Conservation (phyloP, 139 green algal species). For the Mesostigma viride region DNA sequence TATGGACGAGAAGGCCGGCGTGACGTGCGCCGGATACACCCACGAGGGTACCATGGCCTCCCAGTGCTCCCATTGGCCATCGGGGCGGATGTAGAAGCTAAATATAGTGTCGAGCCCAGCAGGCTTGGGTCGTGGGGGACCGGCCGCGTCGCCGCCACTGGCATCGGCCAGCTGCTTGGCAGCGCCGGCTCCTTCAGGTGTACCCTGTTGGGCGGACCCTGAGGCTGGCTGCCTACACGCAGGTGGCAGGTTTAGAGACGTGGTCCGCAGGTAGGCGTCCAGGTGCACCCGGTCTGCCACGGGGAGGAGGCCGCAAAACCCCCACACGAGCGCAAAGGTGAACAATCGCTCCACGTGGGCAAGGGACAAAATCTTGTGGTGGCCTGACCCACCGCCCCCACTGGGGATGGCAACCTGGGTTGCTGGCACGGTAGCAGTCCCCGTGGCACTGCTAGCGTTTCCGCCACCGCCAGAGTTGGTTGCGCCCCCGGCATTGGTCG, state of each 20-base stretch:
- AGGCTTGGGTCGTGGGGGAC: no score
- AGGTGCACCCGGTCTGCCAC: constrained; percentile 56
- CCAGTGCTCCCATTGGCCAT: constrained; percentile 68
- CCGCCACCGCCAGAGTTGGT: constrained; percentile 57
- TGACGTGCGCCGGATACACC: constrained; percentile 61
- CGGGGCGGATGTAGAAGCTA: no score
- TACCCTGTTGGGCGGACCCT: no score
- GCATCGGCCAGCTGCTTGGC: no score
- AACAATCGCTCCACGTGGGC: constrained; percentile 69
- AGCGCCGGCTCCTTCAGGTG: no score
- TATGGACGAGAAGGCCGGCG: constrained; percentile 73
- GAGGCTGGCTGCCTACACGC: no score
- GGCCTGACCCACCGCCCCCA: no score
- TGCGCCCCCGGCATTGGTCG: constrained; percentile 59
- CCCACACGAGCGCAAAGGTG: constrained; percentile 76
- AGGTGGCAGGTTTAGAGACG: no score
- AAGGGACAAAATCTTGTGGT: no score
- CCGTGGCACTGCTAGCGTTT: constrained; percentile 76
- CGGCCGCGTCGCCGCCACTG: no score
- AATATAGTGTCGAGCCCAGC: no score
- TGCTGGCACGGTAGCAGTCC: constrained; percentile 57
- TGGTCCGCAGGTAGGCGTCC: constrained; percentile 54
- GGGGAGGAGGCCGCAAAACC: constrained; percentile 69
- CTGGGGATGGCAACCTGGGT: constrained; percentile 66
- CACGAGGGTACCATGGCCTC: constrained; percentile 57